Evolutionary conservation across 495 filamentous ascomycete genomes (phyloP), one percentile per base, ranked within the genome.

Genomic region (Podospora appendiculata): DNA sequence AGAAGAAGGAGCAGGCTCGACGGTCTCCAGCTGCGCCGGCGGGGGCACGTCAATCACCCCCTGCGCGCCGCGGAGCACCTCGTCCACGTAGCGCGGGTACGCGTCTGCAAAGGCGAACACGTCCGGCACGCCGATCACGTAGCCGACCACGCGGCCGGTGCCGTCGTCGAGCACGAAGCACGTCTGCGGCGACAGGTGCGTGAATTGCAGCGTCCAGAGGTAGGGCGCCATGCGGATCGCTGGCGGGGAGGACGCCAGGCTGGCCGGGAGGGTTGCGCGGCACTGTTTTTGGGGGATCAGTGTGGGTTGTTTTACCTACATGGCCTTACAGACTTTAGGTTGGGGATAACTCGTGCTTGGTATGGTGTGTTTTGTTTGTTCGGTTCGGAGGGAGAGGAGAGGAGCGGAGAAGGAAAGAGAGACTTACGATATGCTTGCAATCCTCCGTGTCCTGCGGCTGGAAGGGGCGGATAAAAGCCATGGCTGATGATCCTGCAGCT

Each of bases 141-240:
- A 74, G 46, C 70, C 70, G 14, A 72, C 70, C 1, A 59, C 62
- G 7, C n/a, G 34, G 32, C 70, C 69, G 5, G 51, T 34, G 35
- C 70, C 71, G 53, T 70, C 67, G 60, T 71, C 70, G 5, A 74
- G 63, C 7, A 74, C 62, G 55, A 70, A 64, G 61, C 65, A 68
- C 52, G 57, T 56, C 1, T 41, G 16, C 0, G 71, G 71, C 40
- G 49, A 65, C 50, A 74, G 66, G 48, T 62, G 58, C 25, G 68
- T 72, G 61, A 69, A 74, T 7, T 60, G 71, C 41, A 72, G 68
- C 12, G 68, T 70, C 71, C 71, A 74, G 59, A 72, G 54, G 58
- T 74, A 74, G 13, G 71, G 71, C 6, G 70, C 58, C 38, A 70
- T 56, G 41, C 56, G 43, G 42, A 51, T 38, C 35, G 58, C 66